Base-by-base conservation (phyloP, 768 basidiomycete genomes). In the Rhodotorula taiwanensis region DNA sequence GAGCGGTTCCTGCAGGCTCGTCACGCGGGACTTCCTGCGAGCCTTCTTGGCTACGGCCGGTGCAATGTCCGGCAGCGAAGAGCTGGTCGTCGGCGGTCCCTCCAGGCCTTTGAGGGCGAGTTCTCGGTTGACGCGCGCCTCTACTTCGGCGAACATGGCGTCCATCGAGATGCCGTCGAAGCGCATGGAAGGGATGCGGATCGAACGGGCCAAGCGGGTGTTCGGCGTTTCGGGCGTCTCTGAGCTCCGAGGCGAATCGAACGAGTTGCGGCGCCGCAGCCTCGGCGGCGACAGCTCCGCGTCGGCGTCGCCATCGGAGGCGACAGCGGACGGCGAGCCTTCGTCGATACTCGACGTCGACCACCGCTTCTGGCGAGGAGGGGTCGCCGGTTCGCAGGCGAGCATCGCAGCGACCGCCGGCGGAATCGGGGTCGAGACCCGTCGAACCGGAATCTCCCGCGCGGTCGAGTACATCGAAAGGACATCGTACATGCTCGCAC, bases 131-230 rank as follows among this genome's bases (percentile, higher is more conserved):
- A 70, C 49, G 44, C 66, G 66, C 58, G 59, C 62, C 52, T 70
- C 69, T 27, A 70, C 69, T 50, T 70, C 64, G 44, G 69, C 69
- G 16, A 70, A 66, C 31, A 70, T 58, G 23, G 64, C 64, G 51
- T 70, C 69, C 69, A 70, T 70, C 58, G 64, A 66, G 27, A 70
- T 44, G 28, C 64, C 69, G 50, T 70, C 69, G 58, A 70, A 70
- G 9, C 69, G 50, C 16, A 70, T 70, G 21, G 61, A 63, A 15
- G 69, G 69, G 36, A 70, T 70, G 27, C 67, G 36, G 34, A 50
- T 27, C 16, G 39, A 43, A 23, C 18, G 8, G 5, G 30, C 7
- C 8, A 45, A 39, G 21, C n/a, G 30, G 23, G 36, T 18, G 42
- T 23, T 15, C 34, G 47, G 57, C 47, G 7, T 47, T 28, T 5